phyloP scores from a whole-genome alignment of 192 early-diverging fungal genomes.

The Podila epicladia region DNA sequence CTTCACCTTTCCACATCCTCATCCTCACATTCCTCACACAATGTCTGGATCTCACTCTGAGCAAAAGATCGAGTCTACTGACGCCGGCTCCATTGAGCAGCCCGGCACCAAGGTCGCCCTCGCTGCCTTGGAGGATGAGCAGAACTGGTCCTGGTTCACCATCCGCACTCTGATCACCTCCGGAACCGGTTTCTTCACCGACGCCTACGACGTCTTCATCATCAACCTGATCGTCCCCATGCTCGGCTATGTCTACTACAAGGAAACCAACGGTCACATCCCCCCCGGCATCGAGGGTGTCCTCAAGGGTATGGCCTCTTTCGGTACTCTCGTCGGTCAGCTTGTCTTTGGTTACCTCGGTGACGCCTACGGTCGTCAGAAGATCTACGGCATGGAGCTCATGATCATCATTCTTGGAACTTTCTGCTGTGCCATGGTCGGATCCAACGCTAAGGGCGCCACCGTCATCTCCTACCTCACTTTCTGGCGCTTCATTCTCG shows the following conservation, averaged over 20 bases:
- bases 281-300: conserved; percentile 72
- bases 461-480: conserved; percentile 68
- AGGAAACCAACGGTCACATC: conserved; percentile 57
- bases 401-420: conserved; percentile 94
- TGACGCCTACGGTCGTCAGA: conserved; percentile 90
- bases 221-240: conserved; percentile 95
- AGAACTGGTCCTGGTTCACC: conserved; percentile 78
- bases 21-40: conserved; percentile 1
- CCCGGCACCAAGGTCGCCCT: conserved; percentile 40
- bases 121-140: conserved; percentile 61
- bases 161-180: conserved; percentile 73
- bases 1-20: background rate
- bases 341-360: conserved; percentile 84
- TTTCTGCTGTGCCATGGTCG: conserved; percentile 79
- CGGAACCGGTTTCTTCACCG: conserved; percentile 88
- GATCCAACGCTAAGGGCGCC: conserved; percentile 73
- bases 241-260: conserved; percentile 79
- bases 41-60: conserved; percentile 18
- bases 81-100: conserved; percentile 13
- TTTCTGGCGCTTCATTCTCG: conserved; percentile 82
- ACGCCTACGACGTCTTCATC: conserved; percentile 96
- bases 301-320: conserved; percentile 88
- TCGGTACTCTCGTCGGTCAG: conserved; percentile 94
- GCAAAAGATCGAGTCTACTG: conserved; percentile 10
- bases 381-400: conserved; percentile 89